phyloP scores from a whole-genome alignment of 2,329 filamentous ascomycete genomes.

The Verruconis gallopava region DNA sequence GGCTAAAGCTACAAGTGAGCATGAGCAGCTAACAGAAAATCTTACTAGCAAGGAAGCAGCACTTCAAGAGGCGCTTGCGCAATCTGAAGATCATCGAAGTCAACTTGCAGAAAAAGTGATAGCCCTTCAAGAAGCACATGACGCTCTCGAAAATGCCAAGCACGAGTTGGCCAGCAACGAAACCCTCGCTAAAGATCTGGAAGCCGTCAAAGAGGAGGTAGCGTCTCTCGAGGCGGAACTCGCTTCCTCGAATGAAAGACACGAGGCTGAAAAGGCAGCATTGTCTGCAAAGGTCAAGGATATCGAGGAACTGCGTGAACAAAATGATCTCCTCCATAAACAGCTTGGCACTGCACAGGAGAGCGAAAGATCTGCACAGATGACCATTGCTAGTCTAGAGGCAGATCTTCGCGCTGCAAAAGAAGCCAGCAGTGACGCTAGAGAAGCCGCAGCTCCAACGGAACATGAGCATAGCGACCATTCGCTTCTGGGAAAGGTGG shows the following conservation, averaged over 20 bases:
- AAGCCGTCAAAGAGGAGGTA: conserved; percentile 2
- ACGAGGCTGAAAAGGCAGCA: conserved; percentile 1
- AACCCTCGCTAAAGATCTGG: conserved; percentile 1
- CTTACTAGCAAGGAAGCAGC: background rate
- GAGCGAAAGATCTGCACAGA: background rate
- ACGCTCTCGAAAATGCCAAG: background rate
- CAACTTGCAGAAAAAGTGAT: background rate
- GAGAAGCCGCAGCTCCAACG: background rate
- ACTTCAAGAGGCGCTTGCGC: background rate
- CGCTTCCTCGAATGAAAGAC: background rate
- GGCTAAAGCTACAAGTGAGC: background rate
- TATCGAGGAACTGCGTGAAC: conserved; percentile 4
- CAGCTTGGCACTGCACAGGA: conserved; percentile 4
- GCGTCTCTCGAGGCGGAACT: conserved; percentile 1
- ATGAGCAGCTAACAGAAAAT: background rate
- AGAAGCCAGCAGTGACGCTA: background rate
- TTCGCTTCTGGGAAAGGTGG: background rate
- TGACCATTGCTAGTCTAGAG: background rate
- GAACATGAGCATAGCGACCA: background rate
- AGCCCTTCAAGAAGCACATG: background rate
- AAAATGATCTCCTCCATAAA: conserved; percentile 5
- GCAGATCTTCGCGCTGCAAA: background rate
- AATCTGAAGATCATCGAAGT: background rate
- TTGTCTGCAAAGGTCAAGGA: background rate
- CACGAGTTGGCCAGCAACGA: background rate